Evolutionary conservation across 331 rosid genomes (phyloP).

Genomic region (Pyracantha coccinea): DNA sequence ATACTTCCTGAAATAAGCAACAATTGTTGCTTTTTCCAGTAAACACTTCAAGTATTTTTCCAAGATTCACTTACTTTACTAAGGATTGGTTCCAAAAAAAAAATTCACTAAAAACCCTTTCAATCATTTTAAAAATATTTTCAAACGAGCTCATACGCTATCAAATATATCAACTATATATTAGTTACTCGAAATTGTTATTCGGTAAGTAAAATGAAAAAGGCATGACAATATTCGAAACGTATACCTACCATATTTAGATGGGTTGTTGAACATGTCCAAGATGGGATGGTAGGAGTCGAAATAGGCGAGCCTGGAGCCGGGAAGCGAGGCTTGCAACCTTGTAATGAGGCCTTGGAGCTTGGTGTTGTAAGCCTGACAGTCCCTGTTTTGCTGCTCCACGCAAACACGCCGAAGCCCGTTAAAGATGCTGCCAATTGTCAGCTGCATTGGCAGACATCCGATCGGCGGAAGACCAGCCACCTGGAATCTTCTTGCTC

Average conservation of each 20-base stretch:
- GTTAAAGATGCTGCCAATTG: not conserved
- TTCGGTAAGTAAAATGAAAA: not conserved
- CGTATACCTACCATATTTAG: conserved; percentile 16
- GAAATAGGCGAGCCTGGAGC: conserved; percentile 22
- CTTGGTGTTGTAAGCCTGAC: conserved; percentile 21
- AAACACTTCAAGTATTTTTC: too few species aligned
- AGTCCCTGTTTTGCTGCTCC: conserved; percentile 18
- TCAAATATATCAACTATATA: too few species aligned
- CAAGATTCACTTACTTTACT: too few species aligned
- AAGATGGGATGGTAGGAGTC: conserved; percentile 24
- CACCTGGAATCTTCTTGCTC: conserved; percentile 27
- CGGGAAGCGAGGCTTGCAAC: conserved; percentile 8
- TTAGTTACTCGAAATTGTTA: too few species aligned
- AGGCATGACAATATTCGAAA: not conserved
- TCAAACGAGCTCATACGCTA: too few species aligned
- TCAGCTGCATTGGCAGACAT: conserved; percentile 30
- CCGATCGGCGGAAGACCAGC: conserved; percentile 46
- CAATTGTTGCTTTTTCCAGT: too few species aligned
- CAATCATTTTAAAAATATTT: too few species aligned
- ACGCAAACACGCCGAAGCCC: conserved; percentile 22
- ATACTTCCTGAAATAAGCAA: too few species aligned
- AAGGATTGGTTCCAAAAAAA: too few species aligned
- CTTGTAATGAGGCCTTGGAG: conserved; percentile 17
- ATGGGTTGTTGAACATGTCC: conserved; percentile 28
- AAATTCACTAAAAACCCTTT: too few species aligned